These are phyloP conservation scores for Allantophomopsis lycopodina DNA, from an alignment of 2,329 filamentous ascomycete genomes.

Conservation along the genomic window DNA sequence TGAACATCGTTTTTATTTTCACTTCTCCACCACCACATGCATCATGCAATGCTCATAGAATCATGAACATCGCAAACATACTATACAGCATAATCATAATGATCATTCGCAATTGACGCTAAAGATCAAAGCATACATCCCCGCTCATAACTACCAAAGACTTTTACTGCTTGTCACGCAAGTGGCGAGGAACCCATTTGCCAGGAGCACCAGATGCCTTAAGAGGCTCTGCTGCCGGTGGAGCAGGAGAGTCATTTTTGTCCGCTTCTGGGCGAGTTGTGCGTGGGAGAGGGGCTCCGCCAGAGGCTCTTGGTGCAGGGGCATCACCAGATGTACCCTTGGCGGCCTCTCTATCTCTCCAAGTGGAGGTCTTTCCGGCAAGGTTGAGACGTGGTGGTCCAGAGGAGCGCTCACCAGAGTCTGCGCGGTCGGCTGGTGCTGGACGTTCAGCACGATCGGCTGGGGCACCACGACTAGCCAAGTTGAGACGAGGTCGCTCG, in stretches of 20 bases:
- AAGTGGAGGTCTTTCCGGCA: conserved; percentile 31
- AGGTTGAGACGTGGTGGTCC: conserved; percentile 41
- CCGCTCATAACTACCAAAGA: too few species aligned
- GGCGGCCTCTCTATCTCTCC: conserved; percentile 45
- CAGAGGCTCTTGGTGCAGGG: conserved; percentile 17
- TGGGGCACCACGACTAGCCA: conserved; percentile 10
- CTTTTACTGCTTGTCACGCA: conserved; percentile 19
- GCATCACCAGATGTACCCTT: conserved; percentile 22
- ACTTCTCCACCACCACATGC: too few species aligned
- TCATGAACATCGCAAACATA: too few species aligned
- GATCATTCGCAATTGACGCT: too few species aligned
- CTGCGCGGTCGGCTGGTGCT: conserved; percentile 23
- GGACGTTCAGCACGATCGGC: conserved; percentile 6
- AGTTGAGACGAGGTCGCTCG: not conserved
- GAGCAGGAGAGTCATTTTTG: conserved; percentile 23
- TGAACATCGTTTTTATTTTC: too few species aligned
- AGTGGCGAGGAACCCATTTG: conserved; percentile 43
- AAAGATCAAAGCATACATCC: too few species aligned
- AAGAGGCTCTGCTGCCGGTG: conserved; percentile 29
- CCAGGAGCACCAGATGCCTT: conserved; percentile 37
- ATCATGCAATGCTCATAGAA: too few species aligned
- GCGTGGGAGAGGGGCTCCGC: conserved; percentile 28
- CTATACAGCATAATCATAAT: too few species aligned
- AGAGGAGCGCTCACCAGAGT: conserved; percentile 25
- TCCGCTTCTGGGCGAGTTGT: conserved; percentile 24